Conservation (phyloP, 192 early-diverging fungal species). For the Spizellomyces punctatus region DNA sequence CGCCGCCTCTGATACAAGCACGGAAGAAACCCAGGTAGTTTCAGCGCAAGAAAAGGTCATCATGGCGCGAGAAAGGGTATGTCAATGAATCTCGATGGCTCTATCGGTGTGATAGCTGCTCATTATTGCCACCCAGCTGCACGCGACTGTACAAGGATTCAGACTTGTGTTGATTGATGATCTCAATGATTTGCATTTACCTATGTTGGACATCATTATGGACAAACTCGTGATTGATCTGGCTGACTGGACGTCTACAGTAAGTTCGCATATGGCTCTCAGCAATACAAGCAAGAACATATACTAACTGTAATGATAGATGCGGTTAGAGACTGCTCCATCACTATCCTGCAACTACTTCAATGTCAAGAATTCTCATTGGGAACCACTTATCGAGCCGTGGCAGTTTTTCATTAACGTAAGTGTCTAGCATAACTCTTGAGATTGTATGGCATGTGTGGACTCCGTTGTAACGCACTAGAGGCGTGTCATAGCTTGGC, state of each 20-base stretch:
- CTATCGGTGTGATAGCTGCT: too few relatives aligned
- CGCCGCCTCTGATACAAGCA: background rate
- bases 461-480: background rate
- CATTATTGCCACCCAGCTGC: conserved; percentile 16
- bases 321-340: conserved; percentile 67
- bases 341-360: conserved; percentile 87
- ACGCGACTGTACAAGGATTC: conserved; percentile 66
- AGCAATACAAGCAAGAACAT: background rate
- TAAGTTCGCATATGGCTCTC: conserved; percentile 36
- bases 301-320: background rate
- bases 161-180: conserved; percentile 91
- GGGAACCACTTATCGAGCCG: conserved; percentile 96
- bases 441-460: background rate
- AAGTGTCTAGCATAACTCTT: background rate
- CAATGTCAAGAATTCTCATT: conserved; percentile 96
- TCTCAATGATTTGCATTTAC: conserved; percentile 81
- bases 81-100: background rate
- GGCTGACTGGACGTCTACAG: conserved; percentile 78
- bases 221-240: conserved; percentile 80
- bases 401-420: conserved; percentile 69
- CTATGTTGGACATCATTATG: conserved; percentile 82
- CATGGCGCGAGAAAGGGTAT: conserved; percentile 58
- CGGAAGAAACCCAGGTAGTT: background rate
- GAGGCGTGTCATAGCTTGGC: background rate
- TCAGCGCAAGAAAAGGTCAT: conserved; percentile 30